phyloP scores from a whole-genome alignment of 176 grass and related monocot species.

The Guadua angustifolia region DNA sequence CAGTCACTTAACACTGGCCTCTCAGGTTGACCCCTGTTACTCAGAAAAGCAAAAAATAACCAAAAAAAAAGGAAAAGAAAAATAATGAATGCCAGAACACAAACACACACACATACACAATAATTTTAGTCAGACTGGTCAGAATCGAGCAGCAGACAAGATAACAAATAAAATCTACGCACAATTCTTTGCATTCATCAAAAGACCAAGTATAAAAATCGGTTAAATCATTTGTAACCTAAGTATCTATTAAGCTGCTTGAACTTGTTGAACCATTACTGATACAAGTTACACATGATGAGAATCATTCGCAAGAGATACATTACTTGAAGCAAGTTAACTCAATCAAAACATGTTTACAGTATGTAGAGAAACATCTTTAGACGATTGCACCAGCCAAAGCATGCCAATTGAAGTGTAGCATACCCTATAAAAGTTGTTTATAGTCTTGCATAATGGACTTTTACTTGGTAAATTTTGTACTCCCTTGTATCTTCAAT shows the following conservation, averaged over 20 bases:
- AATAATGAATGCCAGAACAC: constrained; percentile 44
- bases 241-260: constrained; percentile 4
- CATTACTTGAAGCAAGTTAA: constrained; percentile 24
- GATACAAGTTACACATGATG: constrained; percentile 36
- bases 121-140: constrained; percentile 14
- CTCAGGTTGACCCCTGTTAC: constrained; percentile 68
- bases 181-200: constrained; percentile 36
- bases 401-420: constrained; percentile 44
- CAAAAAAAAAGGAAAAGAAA: constrained; percentile 36
- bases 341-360: constrained; percentile 41
- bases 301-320: constrained; percentile 15
- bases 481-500: constrained; percentile 57
- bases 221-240: constrained; percentile 4
- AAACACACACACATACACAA: too few species aligned
- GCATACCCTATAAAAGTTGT: constrained; percentile 40
- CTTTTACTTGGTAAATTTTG: constrained; percentile 51
- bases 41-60: constrained; percentile 38
- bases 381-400: constrained; percentile 43
- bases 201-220: constrained; percentile 13
- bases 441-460: constrained; percentile 52
- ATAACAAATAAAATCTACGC: constrained; percentile 37
- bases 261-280: constrained; percentile 23
- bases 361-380: constrained; percentile 41
- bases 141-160: constrained; percentile 41
- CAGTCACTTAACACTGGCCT: constrained; percentile 60